Percentiles rank a stretch among this genome's conserved stretches.
Conservation (phyloP, 805 yeast species). For the Kazachstania viticola region DNA sequence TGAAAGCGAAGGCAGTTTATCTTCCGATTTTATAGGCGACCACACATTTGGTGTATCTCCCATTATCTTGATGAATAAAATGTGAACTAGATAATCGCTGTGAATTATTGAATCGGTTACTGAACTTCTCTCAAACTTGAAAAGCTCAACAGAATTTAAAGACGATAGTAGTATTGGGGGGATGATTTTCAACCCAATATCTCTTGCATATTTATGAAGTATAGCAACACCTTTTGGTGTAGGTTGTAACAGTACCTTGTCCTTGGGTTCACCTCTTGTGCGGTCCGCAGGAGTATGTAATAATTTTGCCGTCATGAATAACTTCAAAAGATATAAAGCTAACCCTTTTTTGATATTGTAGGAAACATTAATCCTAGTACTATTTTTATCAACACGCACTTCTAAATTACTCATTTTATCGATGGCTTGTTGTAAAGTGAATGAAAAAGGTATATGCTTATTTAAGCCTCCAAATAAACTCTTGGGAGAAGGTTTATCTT, state of each 20-base stretch:
- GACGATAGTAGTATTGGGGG: conserved; percentile 42
- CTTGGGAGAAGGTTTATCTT: conserved; percentile 11
- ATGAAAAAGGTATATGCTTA: conserved; percentile 39
- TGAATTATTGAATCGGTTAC: conserved; percentile 46
- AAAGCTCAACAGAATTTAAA: conserved; percentile 62
- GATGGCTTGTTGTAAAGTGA: conserved; percentile 41
- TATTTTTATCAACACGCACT: conserved; percentile 36
- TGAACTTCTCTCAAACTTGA: conserved; percentile 54
- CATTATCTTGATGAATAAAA: conserved; percentile 50
- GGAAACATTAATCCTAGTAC: conserved; percentile 42
- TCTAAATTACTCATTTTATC: conserved; percentile 37
- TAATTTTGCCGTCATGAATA: conserved; percentile 49
- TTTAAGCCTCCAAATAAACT: conserved; percentile 20
- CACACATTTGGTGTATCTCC: conserved; percentile 64
- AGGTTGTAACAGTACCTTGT: conserved; percentile 50
- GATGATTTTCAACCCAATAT: conserved; percentile 37
- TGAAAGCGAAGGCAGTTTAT: conserved; percentile 31
- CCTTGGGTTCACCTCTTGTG: conserved; percentile 41
- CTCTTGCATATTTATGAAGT: conserved; percentile 47
- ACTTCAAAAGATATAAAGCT: conserved; percentile 35
- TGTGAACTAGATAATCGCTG: conserved; percentile 51
- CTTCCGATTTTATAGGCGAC: conserved; percentile 45
- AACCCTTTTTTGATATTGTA: conserved; percentile 42
- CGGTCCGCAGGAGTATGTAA: conserved; percentile 69
- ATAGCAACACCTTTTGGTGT: conserved; percentile 84